Conservation (phyloP, 495 filamentous ascomycete genomes). For the Penicillium mononematosum region DNA sequence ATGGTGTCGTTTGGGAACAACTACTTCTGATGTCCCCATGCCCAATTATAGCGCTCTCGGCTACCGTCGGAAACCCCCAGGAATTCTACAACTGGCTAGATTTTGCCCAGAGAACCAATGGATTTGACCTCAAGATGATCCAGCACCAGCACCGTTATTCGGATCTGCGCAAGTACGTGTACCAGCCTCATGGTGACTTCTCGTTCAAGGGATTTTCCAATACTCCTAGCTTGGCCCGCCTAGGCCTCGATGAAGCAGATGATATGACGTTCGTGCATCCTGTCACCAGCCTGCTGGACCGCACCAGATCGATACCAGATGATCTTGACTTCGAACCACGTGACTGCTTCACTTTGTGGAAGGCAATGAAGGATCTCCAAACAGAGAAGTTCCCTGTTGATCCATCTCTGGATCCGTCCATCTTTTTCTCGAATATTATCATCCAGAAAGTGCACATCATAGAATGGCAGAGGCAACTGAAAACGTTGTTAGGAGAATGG, state of each 20-base stretch:
- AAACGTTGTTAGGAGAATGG: constrained; percentile 57
- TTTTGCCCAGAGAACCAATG: constrained; percentile 55
- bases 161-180: constrained; percentile 69
- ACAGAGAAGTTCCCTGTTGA: constrained; percentile 46
- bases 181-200: constrained; percentile 51
- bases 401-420: constrained; percentile 45
- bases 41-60: constrained; percentile 77
- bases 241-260: constrained; percentile 53
- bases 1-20: constrained; percentile 81
- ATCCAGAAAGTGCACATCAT: constrained; percentile 63
- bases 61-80: constrained; percentile 73
- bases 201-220: constrained; percentile 55
- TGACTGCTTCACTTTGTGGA: constrained; percentile 66
- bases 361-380: constrained; percentile 54
- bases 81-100: constrained; percentile 68
- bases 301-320: constrained; percentile 56
- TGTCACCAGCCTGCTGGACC: constrained; percentile 58
- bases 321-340: constrained; percentile 68
- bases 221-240: constrained; percentile 32
- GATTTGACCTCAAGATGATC: constrained; percentile 62
- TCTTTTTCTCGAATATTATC: constrained; percentile 38
- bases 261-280: constrained; percentile 67
- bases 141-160: constrained; percentile 66
- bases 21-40: constrained; percentile 70
- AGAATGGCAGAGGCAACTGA: constrained; percentile 62